These are phyloP conservation scores for Neofusicoccum ribis DNA, from an alignment of 2,329 filamentous ascomycete genomes.

Conservation along the genomic window DNA sequence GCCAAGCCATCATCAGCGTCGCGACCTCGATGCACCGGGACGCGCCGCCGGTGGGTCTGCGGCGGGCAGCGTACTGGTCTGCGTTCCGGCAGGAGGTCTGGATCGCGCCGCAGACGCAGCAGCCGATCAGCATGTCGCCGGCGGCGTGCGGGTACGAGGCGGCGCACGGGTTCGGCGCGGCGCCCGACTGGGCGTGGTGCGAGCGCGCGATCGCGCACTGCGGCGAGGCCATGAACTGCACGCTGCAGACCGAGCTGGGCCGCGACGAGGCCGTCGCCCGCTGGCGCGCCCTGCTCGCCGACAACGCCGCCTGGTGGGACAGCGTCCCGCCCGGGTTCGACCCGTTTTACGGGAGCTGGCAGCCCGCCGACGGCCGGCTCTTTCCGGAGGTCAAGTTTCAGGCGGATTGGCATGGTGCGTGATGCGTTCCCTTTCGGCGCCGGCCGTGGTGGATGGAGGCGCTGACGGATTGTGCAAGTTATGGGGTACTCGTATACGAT, in stretches of 20 bases:
- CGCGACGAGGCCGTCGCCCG: constrained; percentile 18
- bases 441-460: background rate
- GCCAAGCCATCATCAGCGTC: constrained; percentile 3
- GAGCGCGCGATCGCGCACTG: constrained; percentile 15
- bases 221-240: constrained; percentile 1
- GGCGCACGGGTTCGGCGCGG: background rate
- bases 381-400: constrained; percentile 39
- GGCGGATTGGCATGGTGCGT: constrained; percentile 34
- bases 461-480: background rate
- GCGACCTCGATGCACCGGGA: constrained; percentile 26
- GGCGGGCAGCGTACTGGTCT: constrained; percentile 40
- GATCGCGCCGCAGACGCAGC: constrained; percentile 25
- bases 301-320: constrained; percentile 36
- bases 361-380: background rate
- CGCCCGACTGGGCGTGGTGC: constrained; percentile 13
- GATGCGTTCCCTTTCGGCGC: too few species aligned
- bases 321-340: constrained; percentile 37
- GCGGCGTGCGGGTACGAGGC: background rate
- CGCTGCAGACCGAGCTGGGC: background rate
- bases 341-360: constrained; percentile 25
- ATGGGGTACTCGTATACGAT: constrained; percentile 33
- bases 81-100: constrained; percentile 40
- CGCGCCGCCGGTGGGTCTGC: constrained; percentile 24
- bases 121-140: constrained; percentile 21
- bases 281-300: constrained; percentile 35